Conservation (phyloP, 768 basidiomycete genomes). For the Auricularia sp. region DNA sequence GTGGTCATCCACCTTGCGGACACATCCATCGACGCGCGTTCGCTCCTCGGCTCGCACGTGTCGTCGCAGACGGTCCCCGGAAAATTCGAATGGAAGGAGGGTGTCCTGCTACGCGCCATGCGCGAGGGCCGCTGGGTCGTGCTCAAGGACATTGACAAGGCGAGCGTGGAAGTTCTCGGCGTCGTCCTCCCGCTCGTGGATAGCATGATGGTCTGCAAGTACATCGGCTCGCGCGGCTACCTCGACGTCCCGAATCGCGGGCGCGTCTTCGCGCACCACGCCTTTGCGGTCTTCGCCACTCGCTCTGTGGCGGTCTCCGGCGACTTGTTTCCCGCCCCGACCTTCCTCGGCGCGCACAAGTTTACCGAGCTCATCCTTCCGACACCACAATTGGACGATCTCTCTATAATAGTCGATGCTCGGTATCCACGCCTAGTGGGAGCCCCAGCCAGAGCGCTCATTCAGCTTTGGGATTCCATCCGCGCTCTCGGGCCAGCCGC, state of each 20-base stretch:
- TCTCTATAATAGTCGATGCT: constrained; percentile 55
- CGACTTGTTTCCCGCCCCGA: constrained; percentile 40
- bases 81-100: constrained; percentile 93
- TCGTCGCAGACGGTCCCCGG: constrained; percentile 79
- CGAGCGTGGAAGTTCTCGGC: constrained; percentile 80
- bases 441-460: constrained; percentile 36
- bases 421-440: constrained; percentile 56
- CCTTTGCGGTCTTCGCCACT: constrained; percentile 85
- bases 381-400: constrained; percentile 54
- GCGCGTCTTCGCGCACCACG: constrained; percentile 60
- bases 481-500: constrained; percentile 39
- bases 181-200: constrained; percentile 78
- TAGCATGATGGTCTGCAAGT: constrained; percentile 52
- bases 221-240: constrained; percentile 61
- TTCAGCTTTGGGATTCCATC: constrained; percentile 61
- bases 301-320: constrained; percentile 49
- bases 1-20: constrained; percentile 87
- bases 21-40: constrained; percentile 88
- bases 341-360: constrained; percentile 80
- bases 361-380: constrained; percentile 60
- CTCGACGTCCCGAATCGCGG: constrained; percentile 70
- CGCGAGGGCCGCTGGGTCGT: constrained; percentile 87
- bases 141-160: constrained; percentile 85
- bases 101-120: constrained; percentile 82
- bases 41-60: constrained; percentile 84